Base-by-base conservation (phyloP, 305 asterid species). In the Solanum hybrid region DNA sequence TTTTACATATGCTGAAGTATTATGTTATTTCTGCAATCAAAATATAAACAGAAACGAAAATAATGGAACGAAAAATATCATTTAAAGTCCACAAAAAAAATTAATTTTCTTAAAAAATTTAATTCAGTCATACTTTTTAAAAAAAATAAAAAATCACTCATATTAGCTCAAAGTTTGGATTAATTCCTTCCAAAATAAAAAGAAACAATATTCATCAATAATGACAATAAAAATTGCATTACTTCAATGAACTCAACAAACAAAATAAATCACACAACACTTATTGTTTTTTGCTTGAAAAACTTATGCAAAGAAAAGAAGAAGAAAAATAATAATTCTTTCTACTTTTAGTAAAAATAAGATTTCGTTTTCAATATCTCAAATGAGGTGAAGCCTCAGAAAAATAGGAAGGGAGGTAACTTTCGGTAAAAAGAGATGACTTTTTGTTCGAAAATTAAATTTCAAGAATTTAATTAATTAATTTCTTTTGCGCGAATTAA, bases 141-240 rank as follows among this genome's bases (percentile, higher is more conserved):
- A 29, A 29, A 29, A 29, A 29, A 29, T 29, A 29, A 29, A 29
- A 29, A 29, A 2, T 29, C 31, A 29, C 31, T 29, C 31, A 29
- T 29, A 29, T 3, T 29, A 29, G 31, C 31, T 29, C 31, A 29
- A 29, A 29, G 31, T 29, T 29, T 31, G 24, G 2, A 56, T 7
- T 17, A 56, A 56, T 56, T 17, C 0, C 10, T 56, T 17, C 0
- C 8, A 56, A 3, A 51, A 51, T 51, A 51, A 51, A 51, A 51
- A 0, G 4, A 51, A 51, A 51, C 1, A 51, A 51, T 51, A 16
- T 16, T 51, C n/a, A 16, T 5, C n/a, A 51, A 51, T 51, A 51
- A 16, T 51, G n/a, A 51, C 10, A 17, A 56, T 56, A 0, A 7
- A 56, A 7, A 56, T 7, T 56, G 5, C 2, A 20, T 0, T 0